Conservation (phyloP, 768 basidiomycete genomes). For the Suillus alpinus region DNA sequence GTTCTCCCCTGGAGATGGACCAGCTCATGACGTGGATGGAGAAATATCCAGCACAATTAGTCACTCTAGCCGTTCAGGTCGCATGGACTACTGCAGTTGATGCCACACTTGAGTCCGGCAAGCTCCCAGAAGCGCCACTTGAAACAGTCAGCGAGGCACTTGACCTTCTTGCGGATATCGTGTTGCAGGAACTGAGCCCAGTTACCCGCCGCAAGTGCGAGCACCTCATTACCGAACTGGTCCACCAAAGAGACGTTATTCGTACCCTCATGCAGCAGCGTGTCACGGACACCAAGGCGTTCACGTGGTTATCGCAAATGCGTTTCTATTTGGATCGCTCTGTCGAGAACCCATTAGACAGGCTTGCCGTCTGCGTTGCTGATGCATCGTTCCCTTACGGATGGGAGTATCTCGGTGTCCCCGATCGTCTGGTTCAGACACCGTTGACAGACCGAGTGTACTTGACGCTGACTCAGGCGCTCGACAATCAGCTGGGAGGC, state of each 20-base stretch:
- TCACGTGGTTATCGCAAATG: constrained; percentile 98
- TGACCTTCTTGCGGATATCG: constrained; percentile 95
- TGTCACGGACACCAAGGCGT: constrained; percentile 64
- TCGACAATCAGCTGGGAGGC: constrained; percentile 93
- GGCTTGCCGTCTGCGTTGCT: constrained; percentile 79
- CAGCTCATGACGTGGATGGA: constrained; percentile 89
- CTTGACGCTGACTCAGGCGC: constrained; percentile 91
- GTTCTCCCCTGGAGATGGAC: constrained; percentile 54
- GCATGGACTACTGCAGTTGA: constrained; percentile 92
- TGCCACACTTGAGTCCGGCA: constrained; percentile 52
- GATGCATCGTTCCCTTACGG: constrained; percentile 95
- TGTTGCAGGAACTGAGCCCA: constrained; percentile 82
- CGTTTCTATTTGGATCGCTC: constrained; percentile 86
- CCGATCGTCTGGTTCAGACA: constrained; percentile 96
- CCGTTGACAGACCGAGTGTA: constrained; percentile 97
- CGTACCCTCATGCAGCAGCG: constrained; percentile 70
- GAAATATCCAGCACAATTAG: constrained; percentile 92
- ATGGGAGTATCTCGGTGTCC: constrained; percentile 97
- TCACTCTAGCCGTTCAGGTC: constrained; percentile 92
- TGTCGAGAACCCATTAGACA: constrained; percentile 73
- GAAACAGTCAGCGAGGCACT: constrained; percentile 77
- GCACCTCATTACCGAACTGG: constrained; percentile 96
- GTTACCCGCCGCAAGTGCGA: constrained; percentile 98
- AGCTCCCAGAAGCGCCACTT: constrained; percentile 62
- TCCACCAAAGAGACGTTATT: constrained; percentile 95